Evolutionary conservation across 805 yeast species (phyloP).

Genomic region (Lipomyces yamadae): DNA sequence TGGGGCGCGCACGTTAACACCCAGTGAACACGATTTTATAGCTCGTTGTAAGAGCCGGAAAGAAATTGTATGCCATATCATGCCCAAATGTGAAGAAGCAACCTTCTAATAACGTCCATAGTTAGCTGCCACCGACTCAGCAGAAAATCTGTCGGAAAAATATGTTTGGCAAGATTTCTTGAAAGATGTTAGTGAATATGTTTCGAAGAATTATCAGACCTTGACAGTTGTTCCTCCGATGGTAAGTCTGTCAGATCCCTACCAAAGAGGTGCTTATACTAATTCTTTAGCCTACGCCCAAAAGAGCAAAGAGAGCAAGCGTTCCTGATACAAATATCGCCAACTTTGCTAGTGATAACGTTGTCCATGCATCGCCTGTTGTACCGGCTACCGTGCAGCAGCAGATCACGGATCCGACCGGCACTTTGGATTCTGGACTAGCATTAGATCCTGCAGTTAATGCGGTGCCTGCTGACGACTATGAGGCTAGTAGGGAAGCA

Average conservation of each 20-base stretch:
- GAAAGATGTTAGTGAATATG: conserved; percentile 77
- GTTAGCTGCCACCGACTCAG: conserved; percentile 53
- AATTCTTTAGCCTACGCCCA: not conserved
- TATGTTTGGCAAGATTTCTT: conserved; percentile 88
- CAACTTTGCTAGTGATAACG: not conserved
- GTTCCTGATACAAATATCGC: not conserved
- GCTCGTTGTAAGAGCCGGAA: conserved; percentile 73
- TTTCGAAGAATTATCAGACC: conserved; percentile 56
- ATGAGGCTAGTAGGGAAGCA: not conserved
- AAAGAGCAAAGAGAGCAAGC: conserved; percentile 1
- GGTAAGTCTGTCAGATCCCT: not conserved
- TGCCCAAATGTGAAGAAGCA: not conserved
- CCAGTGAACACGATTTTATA: conserved; percentile 80
- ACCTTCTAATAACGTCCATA: conserved; percentile 30
- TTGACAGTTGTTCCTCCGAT: conserved; percentile 27
- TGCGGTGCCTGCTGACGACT: not conserved
- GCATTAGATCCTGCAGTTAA: conserved; percentile 22
- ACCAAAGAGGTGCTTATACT: not conserved
- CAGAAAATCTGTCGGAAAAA: conserved; percentile 62
- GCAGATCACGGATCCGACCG: conserved; percentile 9
- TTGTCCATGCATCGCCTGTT: conserved; percentile 17
- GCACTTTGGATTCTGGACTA: conserved; percentile 26
- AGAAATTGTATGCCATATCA: conserved; percentile 46
- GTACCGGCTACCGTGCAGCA: conserved; percentile 4
- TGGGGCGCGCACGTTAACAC: conserved; percentile 54